phyloP scores from a whole-genome alignment of 169 alveolate species.

The Ichthyophthirius multifiliis region DNA sequence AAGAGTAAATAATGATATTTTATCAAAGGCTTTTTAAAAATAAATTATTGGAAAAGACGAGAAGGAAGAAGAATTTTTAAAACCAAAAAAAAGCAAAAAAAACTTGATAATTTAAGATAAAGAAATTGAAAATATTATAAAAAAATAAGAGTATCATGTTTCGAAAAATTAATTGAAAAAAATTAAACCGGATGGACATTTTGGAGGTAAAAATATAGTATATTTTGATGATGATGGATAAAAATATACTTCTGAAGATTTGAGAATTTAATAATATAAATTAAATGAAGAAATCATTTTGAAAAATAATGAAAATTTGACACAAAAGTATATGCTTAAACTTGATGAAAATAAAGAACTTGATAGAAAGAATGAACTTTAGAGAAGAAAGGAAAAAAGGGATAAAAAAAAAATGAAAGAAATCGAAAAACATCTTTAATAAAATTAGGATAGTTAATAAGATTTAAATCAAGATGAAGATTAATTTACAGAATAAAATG shows the following conservation, averaged over 20 bases:
- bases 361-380: background rate
- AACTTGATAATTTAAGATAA: background rate
- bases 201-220: slow-evolving; percentile 45
- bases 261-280: background rate
- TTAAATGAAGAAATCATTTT: background rate
- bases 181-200: slow-evolving; percentile 43
- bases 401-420: background rate
- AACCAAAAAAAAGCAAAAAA: slow-evolving; percentile 16
- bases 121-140: background rate
- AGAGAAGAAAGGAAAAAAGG: background rate
- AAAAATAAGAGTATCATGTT: background rate
- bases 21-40: background rate
- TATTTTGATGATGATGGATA: slow-evolving; percentile 23
- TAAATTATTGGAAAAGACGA: no score
- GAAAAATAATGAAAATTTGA: background rate
- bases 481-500: no score
- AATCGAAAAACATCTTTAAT: background rate
- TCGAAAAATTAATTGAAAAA: slow-evolving; percentile 48
- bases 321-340: background rate
- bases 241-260: background rate
- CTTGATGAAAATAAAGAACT: background rate
- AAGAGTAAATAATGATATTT: background rate
- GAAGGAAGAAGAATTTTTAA: slow-evolving; percentile 24
- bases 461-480: background rate
- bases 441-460: background rate